These are phyloP conservation scores for Leccinum longicurvipes DNA, from an alignment of 768 basidiomycete species.

Conservation along the genomic window DNA sequence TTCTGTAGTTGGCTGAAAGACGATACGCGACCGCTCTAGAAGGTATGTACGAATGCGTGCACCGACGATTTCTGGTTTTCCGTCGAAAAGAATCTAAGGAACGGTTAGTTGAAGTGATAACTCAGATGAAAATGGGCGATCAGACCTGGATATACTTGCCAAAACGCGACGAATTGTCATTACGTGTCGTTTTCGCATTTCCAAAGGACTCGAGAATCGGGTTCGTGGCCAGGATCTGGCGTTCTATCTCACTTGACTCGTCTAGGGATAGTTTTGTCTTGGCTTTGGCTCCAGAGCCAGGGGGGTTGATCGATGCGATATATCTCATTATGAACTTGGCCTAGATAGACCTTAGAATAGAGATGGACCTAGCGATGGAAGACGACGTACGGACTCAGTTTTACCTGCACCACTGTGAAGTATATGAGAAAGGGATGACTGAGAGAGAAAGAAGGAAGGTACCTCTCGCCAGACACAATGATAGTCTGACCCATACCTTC, in stretches of 20 bases:
- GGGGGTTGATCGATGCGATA: slow-evolving; percentile 94
- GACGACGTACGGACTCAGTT: slow-evolving; percentile 80
- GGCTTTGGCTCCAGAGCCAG: slow-evolving; percentile 53
- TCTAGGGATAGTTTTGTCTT: slow-evolving; percentile 74
- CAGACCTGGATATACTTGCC: slow-evolving; percentile 96
- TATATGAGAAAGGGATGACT: slow-evolving; percentile 8
- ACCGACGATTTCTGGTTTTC: slow-evolving; percentile 93
- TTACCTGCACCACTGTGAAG: slow-evolving; percentile 92
- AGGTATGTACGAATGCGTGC: slow-evolving; percentile 99
- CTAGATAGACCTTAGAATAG: slow-evolving; percentile 35
- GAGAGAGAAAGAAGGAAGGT: slow-evolving; percentile 20
- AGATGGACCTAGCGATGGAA: neutral
- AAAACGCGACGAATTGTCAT: slow-evolving; percentile 98
- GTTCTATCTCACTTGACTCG: slow-evolving; percentile 92
- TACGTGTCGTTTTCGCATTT: slow-evolving; percentile 98
- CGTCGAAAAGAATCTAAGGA: slow-evolving; percentile 90
- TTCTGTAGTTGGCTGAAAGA: slow-evolving; percentile 95
- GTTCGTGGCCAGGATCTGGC: slow-evolving; percentile 98
- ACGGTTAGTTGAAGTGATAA: neutral
- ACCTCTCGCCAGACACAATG: slow-evolving; percentile 98
- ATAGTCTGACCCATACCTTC: slow-evolving; percentile 96
- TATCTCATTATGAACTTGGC: slow-evolving; percentile 99
- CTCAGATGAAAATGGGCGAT: neutral
- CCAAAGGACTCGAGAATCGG: slow-evolving; percentile 99
- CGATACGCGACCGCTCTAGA: slow-evolving; percentile 93